Percentiles rank a stretch among this genome's conserved stretches.
phyloP scores from a whole-genome alignment of 345 rosid species.

The Salix suchowensis region DNA sequence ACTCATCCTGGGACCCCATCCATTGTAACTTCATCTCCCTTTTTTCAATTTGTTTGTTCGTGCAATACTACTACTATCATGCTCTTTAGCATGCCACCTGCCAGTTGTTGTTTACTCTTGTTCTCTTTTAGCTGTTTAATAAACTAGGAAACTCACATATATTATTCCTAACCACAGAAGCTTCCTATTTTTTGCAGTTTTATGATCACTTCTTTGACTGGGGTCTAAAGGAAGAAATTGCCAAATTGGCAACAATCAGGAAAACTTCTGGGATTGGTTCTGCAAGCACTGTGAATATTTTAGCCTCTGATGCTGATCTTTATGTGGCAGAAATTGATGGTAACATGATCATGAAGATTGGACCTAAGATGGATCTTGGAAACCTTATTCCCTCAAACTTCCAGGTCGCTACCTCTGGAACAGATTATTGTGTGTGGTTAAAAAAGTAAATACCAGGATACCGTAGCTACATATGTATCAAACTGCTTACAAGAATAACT shows the following conservation, averaged over 20 bases:
- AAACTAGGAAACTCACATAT: neutral
- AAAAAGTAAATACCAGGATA: slow-evolving; percentile 17
- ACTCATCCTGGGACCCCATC: slow-evolving; percentile 78
- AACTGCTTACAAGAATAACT: neutral
- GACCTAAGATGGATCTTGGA: slow-evolving; percentile 65
- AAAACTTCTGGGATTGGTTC: slow-evolving; percentile 37
- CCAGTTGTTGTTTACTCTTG: neutral
- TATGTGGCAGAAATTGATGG: slow-evolving; percentile 63
- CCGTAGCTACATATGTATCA: neutral
- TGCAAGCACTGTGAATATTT: slow-evolving; percentile 46
- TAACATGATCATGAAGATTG: slow-evolving; percentile 69
- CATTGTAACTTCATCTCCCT: slow-evolving; percentile 41
- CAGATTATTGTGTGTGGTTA: slow-evolving; percentile 56
- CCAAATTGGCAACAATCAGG: slow-evolving; percentile 45
- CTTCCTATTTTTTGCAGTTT: slow-evolving; percentile 41
- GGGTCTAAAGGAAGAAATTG: slow-evolving; percentile 58
- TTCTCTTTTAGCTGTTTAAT: neutral
- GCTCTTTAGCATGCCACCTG: too few relatives aligned
- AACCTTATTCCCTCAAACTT: slow-evolving; percentile 56
- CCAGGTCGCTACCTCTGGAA: slow-evolving; percentile 52
- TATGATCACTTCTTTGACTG: slow-evolving; percentile 71
- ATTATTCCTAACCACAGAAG: neutral
- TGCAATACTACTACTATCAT: neutral
- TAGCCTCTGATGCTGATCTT: slow-evolving; percentile 58
- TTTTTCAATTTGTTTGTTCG: neutral